Evolutionary conservation across 495 filamentous ascomycete species (phyloP), one percentile per base, ranked within the genome.

Genomic region (Alectoria sarmentosa): DNA sequence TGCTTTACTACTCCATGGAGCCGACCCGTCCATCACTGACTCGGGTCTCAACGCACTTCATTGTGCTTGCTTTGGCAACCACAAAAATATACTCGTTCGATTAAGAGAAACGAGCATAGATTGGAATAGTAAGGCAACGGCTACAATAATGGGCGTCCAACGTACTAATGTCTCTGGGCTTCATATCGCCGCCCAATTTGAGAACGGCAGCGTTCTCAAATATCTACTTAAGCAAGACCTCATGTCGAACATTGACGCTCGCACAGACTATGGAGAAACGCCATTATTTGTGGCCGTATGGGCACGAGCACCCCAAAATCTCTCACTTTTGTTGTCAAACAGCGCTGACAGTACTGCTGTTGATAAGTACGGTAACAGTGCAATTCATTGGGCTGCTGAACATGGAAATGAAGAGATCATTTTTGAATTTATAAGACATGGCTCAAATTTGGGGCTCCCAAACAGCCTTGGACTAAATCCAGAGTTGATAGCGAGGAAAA

Each of bases 101-200:
- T 39, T 62, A 1, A 60, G 56, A 14, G 15, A 60, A 26, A 37
- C 26, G 4, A 11, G 38, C 1, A 30, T 65, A 8, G 39, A 65
- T 30, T 65, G 63, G 63, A 32, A 57, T 38, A 36, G 21, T 11
- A 34, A 49, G 44, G n/a, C 21, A 15, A 48, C 21, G 2, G 37
- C 38, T 4, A 30, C 34, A 2, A 49, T 60, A 10, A 2, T 19
- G 1, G n/a, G 28, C 4, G 0, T 0, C 4, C 30, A 19, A 3
- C 21, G 32, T 13, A 13, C 4, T 9, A 28, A 42, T 23, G 38
- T 39, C 19, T 57, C 58, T 41, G 64, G 32, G 23, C 64, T 66
- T 13, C 64, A 66, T 48, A 28, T 66, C 13, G 64, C 64, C 11
- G 64, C 64, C n/a, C 19, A 21, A 21, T 2, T 8, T 1, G 0